Conservation (phyloP, 768 basidiomycete genomes). For the Polyporus arcularius region DNA sequence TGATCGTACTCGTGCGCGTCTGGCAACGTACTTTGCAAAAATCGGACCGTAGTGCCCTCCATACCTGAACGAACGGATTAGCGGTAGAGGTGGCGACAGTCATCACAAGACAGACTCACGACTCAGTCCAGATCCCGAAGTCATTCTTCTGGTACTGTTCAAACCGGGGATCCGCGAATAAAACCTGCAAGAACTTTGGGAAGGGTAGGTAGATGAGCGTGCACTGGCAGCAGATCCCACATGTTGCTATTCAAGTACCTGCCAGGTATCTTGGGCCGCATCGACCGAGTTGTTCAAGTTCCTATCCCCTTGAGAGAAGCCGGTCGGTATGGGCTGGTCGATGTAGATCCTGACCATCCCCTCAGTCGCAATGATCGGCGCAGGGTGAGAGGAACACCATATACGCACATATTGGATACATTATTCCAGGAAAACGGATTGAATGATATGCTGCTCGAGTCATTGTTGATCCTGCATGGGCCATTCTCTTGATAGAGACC, state of each 20-base stretch:
- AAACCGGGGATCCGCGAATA: slow-evolving; percentile 55
- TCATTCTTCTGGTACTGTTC: slow-evolving; percentile 43
- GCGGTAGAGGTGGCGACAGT: not conserved
- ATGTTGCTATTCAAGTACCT: not conserved
- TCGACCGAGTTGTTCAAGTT: slow-evolving; percentile 50
- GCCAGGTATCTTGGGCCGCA: slow-evolving; percentile 60
- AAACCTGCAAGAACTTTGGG: slow-evolving; percentile 55
- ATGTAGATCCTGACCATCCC: slow-evolving; percentile 43
- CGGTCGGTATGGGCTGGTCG: slow-evolving; percentile 62
- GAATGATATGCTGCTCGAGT: slow-evolving; percentile 45
- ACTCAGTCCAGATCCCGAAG: slow-evolving; percentile 66
- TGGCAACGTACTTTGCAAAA: slow-evolving; percentile 30
- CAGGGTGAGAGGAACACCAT: not conserved
- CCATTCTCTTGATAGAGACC: slow-evolving; percentile 44
- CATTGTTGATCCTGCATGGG: slow-evolving; percentile 48
- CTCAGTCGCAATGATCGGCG: not conserved
- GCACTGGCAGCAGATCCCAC: too few species aligned
- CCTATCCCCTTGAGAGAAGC: slow-evolving; percentile 58
- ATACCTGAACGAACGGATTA: slow-evolving; percentile 21
- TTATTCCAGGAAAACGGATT: slow-evolving; percentile 64
- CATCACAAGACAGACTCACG: slow-evolving; percentile 28
- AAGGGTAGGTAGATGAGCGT: too few species aligned
- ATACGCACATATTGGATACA: slow-evolving; percentile 44
- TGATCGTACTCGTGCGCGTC: not conserved
- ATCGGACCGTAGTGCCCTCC: slow-evolving; percentile 42